Percentiles rank a stretch among this genome's conserved stretches.
Conservation (phyloP, 805 yeast species). For the Metschnikowia borealis region DNA sequence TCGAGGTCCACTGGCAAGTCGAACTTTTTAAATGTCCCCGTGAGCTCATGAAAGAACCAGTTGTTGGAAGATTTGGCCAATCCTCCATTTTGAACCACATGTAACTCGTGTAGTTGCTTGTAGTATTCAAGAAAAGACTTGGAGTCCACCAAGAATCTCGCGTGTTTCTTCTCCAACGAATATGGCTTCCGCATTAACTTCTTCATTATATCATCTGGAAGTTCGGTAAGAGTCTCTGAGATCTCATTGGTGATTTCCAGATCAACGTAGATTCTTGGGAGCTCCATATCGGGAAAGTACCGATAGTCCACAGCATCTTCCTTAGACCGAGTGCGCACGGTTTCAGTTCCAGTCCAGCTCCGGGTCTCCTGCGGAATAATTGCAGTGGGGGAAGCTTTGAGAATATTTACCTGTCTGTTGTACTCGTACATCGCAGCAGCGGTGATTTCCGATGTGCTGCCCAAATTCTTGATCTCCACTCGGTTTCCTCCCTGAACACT, state of each 20-base stretch:
- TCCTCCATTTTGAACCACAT: constrained; percentile 35
- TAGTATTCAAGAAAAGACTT: constrained; percentile 51
- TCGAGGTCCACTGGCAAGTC: constrained; percentile 30
- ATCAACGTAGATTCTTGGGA: constrained; percentile 55
- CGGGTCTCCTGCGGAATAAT: constrained; percentile 61
- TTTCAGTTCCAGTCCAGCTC: constrained; percentile 83
- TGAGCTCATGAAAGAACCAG: constrained; percentile 79
- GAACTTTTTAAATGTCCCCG: constrained; percentile 63
- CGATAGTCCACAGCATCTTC: constrained; percentile 84
- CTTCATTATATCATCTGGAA: constrained; percentile 58
- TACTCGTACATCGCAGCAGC: constrained; percentile 75
- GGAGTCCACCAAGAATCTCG: constrained; percentile 59
- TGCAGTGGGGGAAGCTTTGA: constrained; percentile 29
- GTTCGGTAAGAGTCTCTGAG: constrained; percentile 42
- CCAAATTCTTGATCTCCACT: constrained; percentile 86
- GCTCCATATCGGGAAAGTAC: constrained; percentile 92
- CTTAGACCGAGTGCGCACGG: constrained; percentile 67
- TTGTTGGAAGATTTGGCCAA: constrained; percentile 36
- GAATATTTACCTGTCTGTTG: constrained; percentile 55
- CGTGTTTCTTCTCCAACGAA: constrained; percentile 64
- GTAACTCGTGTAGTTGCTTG: constrained; percentile 30
- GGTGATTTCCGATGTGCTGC: constrained; percentile 75
- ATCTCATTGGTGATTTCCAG: constrained; percentile 41
- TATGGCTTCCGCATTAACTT: constrained; percentile 48
- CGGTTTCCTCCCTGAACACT: constrained; percentile 69